phyloP scores from a whole-genome alignment of 768 basidiomycete species.

The Candolleomyces eurysporus region DNA sequence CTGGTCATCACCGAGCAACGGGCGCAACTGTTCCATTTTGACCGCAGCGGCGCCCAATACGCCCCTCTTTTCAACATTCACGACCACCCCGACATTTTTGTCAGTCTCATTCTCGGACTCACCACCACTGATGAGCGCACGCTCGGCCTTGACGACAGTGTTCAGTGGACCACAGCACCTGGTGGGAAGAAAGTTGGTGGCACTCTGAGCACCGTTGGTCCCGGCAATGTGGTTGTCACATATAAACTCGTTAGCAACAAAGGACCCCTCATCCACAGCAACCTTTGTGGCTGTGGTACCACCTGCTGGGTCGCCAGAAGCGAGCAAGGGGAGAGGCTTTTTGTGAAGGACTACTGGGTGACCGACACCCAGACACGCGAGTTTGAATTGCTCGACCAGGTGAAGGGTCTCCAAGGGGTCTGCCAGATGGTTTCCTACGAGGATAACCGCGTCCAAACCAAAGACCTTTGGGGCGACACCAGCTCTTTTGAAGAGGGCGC shows the following conservation, averaged over 20 bases:
- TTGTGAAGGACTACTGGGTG: not conserved
- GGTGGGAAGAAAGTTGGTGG: not conserved
- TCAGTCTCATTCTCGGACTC: not conserved
- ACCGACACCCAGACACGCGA: not conserved
- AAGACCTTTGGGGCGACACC: not conserved
- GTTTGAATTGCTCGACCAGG: not conserved
- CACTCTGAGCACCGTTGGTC: not conserved
- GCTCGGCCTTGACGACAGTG: not conserved
- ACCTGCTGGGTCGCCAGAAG: not conserved
- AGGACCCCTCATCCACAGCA: not conserved
- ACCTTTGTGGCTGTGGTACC: not conserved
- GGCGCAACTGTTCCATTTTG: not conserved
- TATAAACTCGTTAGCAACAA: not conserved
- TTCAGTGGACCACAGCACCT: not conserved
- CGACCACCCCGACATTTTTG: not conserved
- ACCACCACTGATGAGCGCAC: not conserved
- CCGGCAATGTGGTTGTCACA: not conserved
- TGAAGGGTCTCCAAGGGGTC: not conserved
- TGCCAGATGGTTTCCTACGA: not conserved
- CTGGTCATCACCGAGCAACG: not conserved
- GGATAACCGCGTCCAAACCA: not conserved
- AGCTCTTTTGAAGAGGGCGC: not conserved
- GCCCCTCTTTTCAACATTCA: not conserved
- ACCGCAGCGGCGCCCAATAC: conserved; percentile 1
- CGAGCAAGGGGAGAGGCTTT: not conserved